Conservation (phyloP, 176 grass and related monocot genomes). For the Triticum aestivum region IWGSC_CS_RefSeq_v2.1 NC_057813.1:756895769-756896268, state of each 20-base stretch:
- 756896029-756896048: slow-evolving; percentile 59
- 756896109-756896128: slow-evolving; percentile 22
- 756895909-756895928: too few species aligned
- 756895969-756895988: too few species aligned
- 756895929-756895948: too few species aligned
- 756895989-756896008: too few species aligned
- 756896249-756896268: slow-evolving; percentile 59
- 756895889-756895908: too few species aligned
- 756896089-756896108: slow-evolving; percentile 25
- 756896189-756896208: slow-evolving; percentile 61
- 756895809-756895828: too few species aligned
- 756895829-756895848: too few species aligned
- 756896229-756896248: slow-evolving; percentile 52
- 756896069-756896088: slow-evolving; percentile 64
- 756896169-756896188: slow-evolving; percentile 59
- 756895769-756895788: too few species aligned
- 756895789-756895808: too few species aligned
- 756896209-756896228: slow-evolving; percentile 67
- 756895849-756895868: too few species aligned
- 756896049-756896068: slow-evolving; percentile 62
- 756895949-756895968: too few species aligned
- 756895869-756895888: too few species aligned
- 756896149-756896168: slow-evolving; percentile 75
- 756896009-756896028: neutral
- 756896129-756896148: slow-evolving; percentile 87